These are phyloP conservation scores for Dothideomycetidae sp. DNA, from an alignment of 2,329 filamentous ascomycete species.

Conservation along the genomic window DNA sequence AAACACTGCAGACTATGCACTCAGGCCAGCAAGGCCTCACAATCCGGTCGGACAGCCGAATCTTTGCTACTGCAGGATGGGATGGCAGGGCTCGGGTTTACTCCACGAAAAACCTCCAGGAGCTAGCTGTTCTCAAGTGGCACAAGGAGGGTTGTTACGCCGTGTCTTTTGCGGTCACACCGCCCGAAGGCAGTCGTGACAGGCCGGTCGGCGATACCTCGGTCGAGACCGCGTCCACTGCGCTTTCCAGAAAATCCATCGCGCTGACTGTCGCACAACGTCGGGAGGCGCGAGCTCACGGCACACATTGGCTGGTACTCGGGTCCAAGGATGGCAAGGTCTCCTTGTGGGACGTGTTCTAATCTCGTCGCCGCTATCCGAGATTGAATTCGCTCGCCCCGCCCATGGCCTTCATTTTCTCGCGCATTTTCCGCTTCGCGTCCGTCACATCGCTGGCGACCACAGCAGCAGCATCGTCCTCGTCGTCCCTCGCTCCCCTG, in stretches of 20 bases:
- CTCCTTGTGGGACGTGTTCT: constrained; percentile 88
- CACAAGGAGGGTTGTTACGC: constrained; percentile 80
- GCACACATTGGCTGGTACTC: constrained; percentile 75
- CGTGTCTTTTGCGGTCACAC: constrained; percentile 47
- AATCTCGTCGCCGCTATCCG: constrained; percentile 25
- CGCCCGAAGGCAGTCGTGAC: background rate
- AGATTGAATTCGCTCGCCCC: constrained; percentile 46
- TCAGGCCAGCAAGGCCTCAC: constrained; percentile 72
- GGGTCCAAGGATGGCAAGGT: constrained; percentile 93
- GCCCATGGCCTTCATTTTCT: constrained; percentile 37
- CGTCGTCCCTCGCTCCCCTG: constrained; percentile 15
- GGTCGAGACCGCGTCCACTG: background rate
- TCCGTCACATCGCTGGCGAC: constrained; percentile 27
- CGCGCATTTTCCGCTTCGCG: constrained; percentile 39
- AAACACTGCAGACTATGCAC: constrained; percentile 59
- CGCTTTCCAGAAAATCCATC: background rate
- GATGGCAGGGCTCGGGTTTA: constrained; percentile 73
- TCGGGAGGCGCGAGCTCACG: constrained; percentile 41
- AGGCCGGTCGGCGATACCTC: background rate
- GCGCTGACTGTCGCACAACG: constrained; percentile 21
- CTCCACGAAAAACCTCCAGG: constrained; percentile 62
- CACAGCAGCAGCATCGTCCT: constrained; percentile 14
- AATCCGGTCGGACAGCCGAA: constrained; percentile 63
- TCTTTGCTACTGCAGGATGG: constrained; percentile 90
- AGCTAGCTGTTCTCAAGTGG: constrained; percentile 88